Percentiles rank a stretch among this genome's conserved stretches.
Evolutionary conservation across 352 stramenopile species (phyloP).

Genomic region (Pythium myriotylum): DNA sequence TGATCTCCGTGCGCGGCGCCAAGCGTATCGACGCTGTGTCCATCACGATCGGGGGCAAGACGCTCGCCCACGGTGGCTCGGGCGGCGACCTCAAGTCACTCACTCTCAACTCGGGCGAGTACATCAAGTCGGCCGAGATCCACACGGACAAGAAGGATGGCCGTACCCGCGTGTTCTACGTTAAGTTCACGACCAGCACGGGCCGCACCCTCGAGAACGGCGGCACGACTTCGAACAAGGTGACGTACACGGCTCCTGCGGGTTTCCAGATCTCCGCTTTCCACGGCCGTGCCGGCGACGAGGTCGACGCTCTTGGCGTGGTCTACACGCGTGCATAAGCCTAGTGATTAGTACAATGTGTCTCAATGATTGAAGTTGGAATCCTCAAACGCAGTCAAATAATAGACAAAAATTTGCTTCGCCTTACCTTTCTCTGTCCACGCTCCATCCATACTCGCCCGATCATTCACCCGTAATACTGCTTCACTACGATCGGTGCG

Average conservation of each 20-base stretch:
- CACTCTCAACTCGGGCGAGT: constrained; percentile 39
- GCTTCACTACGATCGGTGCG: no score
- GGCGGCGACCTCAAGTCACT: constrained; percentile 40
- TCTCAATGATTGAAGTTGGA: not conserved
- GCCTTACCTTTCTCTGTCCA: no score
- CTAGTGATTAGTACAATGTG: not conserved
- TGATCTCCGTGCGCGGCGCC: constrained; percentile 32
- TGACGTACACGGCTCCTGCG: constrained; percentile 35
- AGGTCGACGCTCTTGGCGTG: constrained; percentile 46
- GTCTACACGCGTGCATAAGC: constrained; percentile 40
- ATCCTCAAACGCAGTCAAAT: no score
- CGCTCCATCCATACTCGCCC: no score
- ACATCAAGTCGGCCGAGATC: constrained; percentile 45
- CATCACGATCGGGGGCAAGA: constrained; percentile 23
- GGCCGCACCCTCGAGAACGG: no score
- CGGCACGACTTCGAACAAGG: constrained; percentile 33
- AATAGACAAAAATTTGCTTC: no score
- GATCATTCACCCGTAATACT: no score
- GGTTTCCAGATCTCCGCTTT: constrained; percentile 57
- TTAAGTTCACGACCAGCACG: constrained; percentile 44
- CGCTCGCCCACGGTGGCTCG: constrained; percentile 37
- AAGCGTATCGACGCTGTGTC: constrained; percentile 44
- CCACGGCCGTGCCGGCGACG: constrained; percentile 45
- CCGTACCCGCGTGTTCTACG: constrained; percentile 45
- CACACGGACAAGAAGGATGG: constrained; percentile 45